phyloP scores from a whole-genome alignment of 2,329 filamentous ascomycete genomes.

The Epichloe sibirici region DNA sequence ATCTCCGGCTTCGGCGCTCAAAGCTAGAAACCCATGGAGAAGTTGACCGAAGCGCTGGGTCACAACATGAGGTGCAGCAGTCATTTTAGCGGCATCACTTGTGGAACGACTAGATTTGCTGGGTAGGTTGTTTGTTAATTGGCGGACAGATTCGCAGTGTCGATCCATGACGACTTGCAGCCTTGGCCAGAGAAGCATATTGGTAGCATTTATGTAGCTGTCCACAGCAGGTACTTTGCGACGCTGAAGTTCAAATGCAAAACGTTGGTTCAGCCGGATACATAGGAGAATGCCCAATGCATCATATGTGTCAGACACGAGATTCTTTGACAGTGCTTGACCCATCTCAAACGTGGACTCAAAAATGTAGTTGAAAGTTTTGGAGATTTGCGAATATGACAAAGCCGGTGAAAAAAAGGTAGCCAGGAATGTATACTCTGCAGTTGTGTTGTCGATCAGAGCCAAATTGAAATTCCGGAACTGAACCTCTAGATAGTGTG shows the following conservation, averaged over 20 bases:
- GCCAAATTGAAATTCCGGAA: conserved; percentile 95
- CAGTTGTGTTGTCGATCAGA: conserved; percentile 82
- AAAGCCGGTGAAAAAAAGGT: conserved; percentile 76
- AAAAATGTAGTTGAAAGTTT: conserved; percentile 79
- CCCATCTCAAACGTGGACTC: conserved; percentile 81
- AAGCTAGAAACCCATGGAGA: conserved; percentile 66
- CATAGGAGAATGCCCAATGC: conserved; percentile 80
- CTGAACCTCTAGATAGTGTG: conserved; percentile 78
- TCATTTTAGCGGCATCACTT: conserved; percentile 47
- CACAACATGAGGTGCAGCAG: conserved; percentile 76
- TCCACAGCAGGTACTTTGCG: conserved; percentile 83
- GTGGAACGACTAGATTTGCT: conserved; percentile 27
- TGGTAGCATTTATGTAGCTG: conserved; percentile 84
- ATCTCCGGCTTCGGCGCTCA: conserved; percentile 85
- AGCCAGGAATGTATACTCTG: conserved; percentile 88
- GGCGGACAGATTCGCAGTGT: conserved; percentile 77
- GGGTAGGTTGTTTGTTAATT: conserved; percentile 41
- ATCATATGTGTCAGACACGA: conserved; percentile 69
- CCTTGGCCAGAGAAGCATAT: conserved; percentile 92
- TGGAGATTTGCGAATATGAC: conserved; percentile 64
- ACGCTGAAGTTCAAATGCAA: conserved; percentile 86
- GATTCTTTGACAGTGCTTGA: conserved; percentile 59
- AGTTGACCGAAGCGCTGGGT: conserved; percentile 96
- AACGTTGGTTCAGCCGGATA: conserved; percentile 84
- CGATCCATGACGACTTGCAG: conserved; percentile 90